Conservation (phyloP, 495 filamentous ascomycete genomes). For the Talaromyces thailandensis region DNA sequence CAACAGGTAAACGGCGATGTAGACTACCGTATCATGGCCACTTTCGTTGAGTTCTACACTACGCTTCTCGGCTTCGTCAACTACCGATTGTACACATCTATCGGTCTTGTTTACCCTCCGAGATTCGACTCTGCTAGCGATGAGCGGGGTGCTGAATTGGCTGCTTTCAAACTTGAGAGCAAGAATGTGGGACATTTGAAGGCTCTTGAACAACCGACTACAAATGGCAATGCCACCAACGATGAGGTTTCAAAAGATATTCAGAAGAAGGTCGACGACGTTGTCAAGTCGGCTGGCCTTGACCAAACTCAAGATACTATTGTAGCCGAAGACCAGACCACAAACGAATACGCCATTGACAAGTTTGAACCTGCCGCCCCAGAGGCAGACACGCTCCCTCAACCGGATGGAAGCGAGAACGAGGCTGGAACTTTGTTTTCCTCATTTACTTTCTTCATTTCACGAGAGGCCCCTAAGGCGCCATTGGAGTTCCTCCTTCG, state of each 20-base stretch:
- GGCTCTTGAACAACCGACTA: slow-evolving; percentile 41
- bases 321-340: slow-evolving; percentile 29
- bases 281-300: slow-evolving; percentile 34
- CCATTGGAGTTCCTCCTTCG: slow-evolving; percentile 90
- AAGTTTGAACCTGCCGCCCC: slow-evolving; percentile 71
- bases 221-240: slow-evolving; percentile 26
- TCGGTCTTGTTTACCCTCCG: slow-evolving; percentile 88
- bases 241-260: slow-evolving; percentile 39
- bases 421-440: slow-evolving; percentile 63
- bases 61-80: slow-evolving; percentile 93
- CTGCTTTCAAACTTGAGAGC: slow-evolving; percentile 82
- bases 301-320: slow-evolving; percentile 37
- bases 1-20: slow-evolving; percentile 86
- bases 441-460: slow-evolving; percentile 84
- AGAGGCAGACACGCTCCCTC: slow-evolving; percentile 77
- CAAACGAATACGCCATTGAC: slow-evolving; percentile 65
- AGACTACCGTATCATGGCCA: slow-evolving; percentile 98
- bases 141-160: slow-evolving; percentile 79
- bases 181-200: slow-evolving; percentile 49
- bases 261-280: slow-evolving; percentile 47
- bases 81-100: slow-evolving; percentile 81
- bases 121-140: slow-evolving; percentile 84
- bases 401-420: slow-evolving; percentile 56
- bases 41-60: slow-evolving; percentile 97
- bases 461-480: slow-evolving; percentile 83